Evolutionary conservation across 1,284 basidiomycete genomes (phyloP), one percentile per base, ranked within the genome.

Genomic region (Heterobasidion parviporum): DNA sequence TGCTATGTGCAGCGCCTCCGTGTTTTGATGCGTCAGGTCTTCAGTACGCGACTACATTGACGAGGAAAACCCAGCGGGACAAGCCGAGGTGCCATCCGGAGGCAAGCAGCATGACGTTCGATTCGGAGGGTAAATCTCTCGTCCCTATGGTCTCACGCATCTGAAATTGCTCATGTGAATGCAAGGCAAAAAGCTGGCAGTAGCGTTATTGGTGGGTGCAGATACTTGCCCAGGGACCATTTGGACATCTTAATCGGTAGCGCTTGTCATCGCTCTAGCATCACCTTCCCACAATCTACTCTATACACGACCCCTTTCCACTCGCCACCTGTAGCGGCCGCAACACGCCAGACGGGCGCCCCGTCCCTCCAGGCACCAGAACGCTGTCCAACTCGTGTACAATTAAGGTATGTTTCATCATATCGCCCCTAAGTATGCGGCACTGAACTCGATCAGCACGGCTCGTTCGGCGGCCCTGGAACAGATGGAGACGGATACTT

Each of bases 371-470:
- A 6, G 72, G 72, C 44, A 71, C 80, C 60, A 69, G 78, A 50
- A 78, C 78, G 3, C 92, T 90, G 65, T 73, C 74, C 0, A 91
- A 92, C 65, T 76, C 78, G 1, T 87, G 84, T 58, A 92, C 89
- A 1, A 89, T 88, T 72, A 92, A 91, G 74, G 87, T 83, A 55
- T 50, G 60, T 54, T 46, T 54, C 26, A 34, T 53, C 8, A 34
- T 9, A 43, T n/a, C 38, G 50, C 32, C 16, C 18, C 32, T 50
- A 44, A 20, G 32, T 20, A 47, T 61, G 43, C 34, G 52, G 36
- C 14, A 38, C 48, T 20, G 34, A 35, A 51, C n/a, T 60, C 53
- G 36, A 18, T 14, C 58, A 91, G 87, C 83, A 89, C 60, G 89
- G 88, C 10, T 80, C 81, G 3, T 90, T 92, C 59, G 86, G 89